Base-by-base conservation (phyloP, 1,284 basidiomycete genomes). In the Bjerkandera adusta region DNA sequence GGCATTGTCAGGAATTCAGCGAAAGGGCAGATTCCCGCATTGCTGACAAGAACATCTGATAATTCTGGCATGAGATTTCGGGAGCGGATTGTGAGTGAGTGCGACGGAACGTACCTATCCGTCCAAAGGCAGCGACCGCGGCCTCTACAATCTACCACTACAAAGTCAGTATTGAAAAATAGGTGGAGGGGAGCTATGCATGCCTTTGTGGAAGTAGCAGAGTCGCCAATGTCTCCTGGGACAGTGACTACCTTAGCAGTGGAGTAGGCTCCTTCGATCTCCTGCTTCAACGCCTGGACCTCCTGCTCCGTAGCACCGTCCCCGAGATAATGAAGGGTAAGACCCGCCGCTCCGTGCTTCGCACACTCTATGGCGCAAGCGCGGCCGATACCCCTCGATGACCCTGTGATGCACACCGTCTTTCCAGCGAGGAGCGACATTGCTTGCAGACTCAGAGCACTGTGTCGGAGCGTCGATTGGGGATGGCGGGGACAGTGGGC, bases 1-100 rank as follows among this genome's bases (percentile, higher is more conserved):
- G 85, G 80, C 77, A 90, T 85, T n/a, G 79, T 79, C 55, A 91
- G 69, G 63, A 91, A 89, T 35, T 86, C 77, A 47, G 84, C 79
- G 64, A 91, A 90, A 1, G 86, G 87, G 59, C 89, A 91, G 50
- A 90, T 89, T 8, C 88, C 87, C 16, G 86, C 87, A 65, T 90
- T 90, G 53, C 83, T 85, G 56, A 79, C 71, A 13, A 80, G 71
- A 3, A 78, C 74, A 57, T 81, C 71, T 72, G 29, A 20, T 15
- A 46, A 7, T 18, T 2, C 10, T 18, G 32, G 22, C 7, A 27
- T n/a, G 8, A 24, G 13, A 15, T 12, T 7, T 18, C 30, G 22
- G 24, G 4, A 36, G 25, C 16, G 6, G 8, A 30, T 15, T 27
- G 20, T 18, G 36, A 27, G 34, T 24, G 25, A 18, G 13, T 21